Evolutionary conservation across 2,329 filamentous ascomycete species (phyloP).

Genomic region (Colletotrichum aenigma): DNA sequence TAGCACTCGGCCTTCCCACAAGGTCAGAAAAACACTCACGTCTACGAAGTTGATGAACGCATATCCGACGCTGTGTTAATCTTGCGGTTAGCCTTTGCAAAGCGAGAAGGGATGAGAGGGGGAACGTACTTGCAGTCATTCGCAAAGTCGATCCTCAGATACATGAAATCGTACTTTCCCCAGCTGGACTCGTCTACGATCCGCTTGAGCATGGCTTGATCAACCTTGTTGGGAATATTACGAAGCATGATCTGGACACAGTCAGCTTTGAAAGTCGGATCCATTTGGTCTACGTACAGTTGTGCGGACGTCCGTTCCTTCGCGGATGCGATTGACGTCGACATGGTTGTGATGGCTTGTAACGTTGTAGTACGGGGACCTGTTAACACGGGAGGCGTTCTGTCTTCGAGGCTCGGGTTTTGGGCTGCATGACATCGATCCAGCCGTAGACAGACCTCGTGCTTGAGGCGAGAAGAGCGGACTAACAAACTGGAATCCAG

Average conservation of each 20-base stretch:
- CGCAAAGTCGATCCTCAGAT: slow-evolving; percentile 87
- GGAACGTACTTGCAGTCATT: slow-evolving; percentile 81
- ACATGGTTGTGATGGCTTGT: slow-evolving; percentile 65
- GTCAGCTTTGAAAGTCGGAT: background rate
- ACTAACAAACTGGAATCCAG: slow-evolving; percentile 18
- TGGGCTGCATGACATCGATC: slow-evolving; percentile 28
- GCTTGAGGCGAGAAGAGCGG: slow-evolving; percentile 24
- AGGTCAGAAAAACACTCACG: slow-evolving; percentile 50
- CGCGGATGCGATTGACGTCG: slow-evolving; percentile 62
- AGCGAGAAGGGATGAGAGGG: background rate
- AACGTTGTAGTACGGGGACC: slow-evolving; percentile 51
- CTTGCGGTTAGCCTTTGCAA: background rate
- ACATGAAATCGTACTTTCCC: slow-evolving; percentile 93
- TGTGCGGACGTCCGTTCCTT: slow-evolving; percentile 75
- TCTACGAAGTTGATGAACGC: slow-evolving; percentile 95
- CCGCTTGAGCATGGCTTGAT: slow-evolving; percentile 76
- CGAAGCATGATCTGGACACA: slow-evolving; percentile 86
- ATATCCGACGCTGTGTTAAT: slow-evolving; percentile 78
- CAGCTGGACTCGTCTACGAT: slow-evolving; percentile 80
- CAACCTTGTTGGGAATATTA: slow-evolving; percentile 92
- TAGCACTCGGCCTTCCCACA: slow-evolving; percentile 29
- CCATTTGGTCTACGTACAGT: slow-evolving; percentile 57
- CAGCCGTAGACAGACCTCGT: background rate
- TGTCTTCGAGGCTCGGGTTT: slow-evolving; percentile 51
- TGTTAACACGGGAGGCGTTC: slow-evolving; percentile 48